A percentile compares a stretch with the other conserved stretches of the same genome.
phyloP scores from a whole-genome alignment of 2,329 filamentous ascomycete genomes.

The Ophiostoma pallidulum region DNA sequence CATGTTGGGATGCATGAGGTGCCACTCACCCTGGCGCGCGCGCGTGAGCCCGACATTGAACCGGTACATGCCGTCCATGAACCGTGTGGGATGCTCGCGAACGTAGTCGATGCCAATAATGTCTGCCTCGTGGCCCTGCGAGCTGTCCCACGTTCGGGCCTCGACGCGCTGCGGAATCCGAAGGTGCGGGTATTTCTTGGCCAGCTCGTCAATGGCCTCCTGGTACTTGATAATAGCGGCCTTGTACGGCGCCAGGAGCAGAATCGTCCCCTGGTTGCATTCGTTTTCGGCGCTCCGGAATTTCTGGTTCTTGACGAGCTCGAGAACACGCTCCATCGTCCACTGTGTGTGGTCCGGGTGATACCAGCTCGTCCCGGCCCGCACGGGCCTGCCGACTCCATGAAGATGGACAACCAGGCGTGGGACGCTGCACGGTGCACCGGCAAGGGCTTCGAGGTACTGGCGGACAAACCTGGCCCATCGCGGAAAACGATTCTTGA shows the following conservation, averaged over 20 bases:
- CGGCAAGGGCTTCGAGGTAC: constrained; percentile 15
- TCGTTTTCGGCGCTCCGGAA: constrained; percentile 25
- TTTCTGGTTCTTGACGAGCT: constrained; percentile 23
- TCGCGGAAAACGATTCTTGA: constrained; percentile 12
- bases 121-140: constrained; percentile 39
- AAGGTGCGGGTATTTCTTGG: constrained; percentile 20
- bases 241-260: constrained; percentile 37
- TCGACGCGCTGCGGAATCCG: constrained; percentile 23
- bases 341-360: constrained; percentile 31
- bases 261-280: constrained; percentile 26
- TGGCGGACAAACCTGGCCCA: constrained; percentile 13
- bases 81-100: constrained; percentile 27
- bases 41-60: constrained; percentile 38
- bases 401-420: constrained; percentile 26
- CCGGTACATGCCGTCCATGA: constrained; percentile 35
- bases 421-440: constrained; percentile 23
- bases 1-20: constrained; percentile 35
- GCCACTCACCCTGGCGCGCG: constrained; percentile 34
- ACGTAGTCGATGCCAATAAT: constrained; percentile 40
- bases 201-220: constrained; percentile 17
- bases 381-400: constrained; percentile 14
- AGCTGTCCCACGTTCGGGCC: constrained; percentile 35
- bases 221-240: constrained; percentile 29
- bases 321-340: constrained; percentile 25
- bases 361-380: constrained; percentile 29